Evolutionary conservation across 2,329 filamentous ascomycete genomes (phyloP).

Genomic region (Metarhizium robertsii): DNA sequence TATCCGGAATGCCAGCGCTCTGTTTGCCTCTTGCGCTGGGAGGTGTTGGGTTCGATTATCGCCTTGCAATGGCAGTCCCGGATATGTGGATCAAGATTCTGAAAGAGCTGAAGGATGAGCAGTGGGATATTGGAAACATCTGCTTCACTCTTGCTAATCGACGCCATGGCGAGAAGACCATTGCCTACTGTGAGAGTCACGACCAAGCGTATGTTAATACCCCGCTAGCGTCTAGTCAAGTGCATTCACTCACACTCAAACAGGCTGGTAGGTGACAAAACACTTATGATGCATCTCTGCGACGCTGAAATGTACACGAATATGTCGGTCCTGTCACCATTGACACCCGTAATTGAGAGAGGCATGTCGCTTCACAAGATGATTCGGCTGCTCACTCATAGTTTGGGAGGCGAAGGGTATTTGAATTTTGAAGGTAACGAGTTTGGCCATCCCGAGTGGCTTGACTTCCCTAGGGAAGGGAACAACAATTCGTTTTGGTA

Average conservation of each 20-base stretch:
- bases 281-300: conserved; percentile 95
- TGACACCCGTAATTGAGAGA: conserved; percentile 81
- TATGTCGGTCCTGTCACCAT: conserved; percentile 79
- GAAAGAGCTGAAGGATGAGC: conserved; percentile 82
- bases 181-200: conserved; percentile 94
- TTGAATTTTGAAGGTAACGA: conserved; percentile 99
- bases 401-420: conserved; percentile 88
- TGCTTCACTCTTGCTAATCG: conserved; percentile 85
- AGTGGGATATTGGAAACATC: conserved; percentile 85
- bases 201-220: conserved; percentile 75
- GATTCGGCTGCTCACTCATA: conserved; percentile 89
- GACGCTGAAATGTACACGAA: conserved; percentile 96
- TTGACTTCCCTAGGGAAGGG: conserved; percentile 91
- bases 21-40: conserved; percentile 79
- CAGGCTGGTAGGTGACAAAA: conserved; percentile 92
- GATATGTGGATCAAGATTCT: conserved; percentile 99
- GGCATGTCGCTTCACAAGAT: conserved; percentile 94
- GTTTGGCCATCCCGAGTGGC: conserved; percentile 97
- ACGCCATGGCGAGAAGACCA: conserved; percentile 93
- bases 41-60: conserved; percentile 93
- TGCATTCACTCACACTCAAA: conserved; percentile 7
- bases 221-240: no score
- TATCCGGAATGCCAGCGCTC: conserved; percentile 96
- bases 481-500: conserved; percentile 94
- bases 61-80: conserved; percentile 93